Evolutionary conservation across 1,139 yeast species (phyloP).

Genomic region (Hemisphaericaspora xylofermentans): DNA sequence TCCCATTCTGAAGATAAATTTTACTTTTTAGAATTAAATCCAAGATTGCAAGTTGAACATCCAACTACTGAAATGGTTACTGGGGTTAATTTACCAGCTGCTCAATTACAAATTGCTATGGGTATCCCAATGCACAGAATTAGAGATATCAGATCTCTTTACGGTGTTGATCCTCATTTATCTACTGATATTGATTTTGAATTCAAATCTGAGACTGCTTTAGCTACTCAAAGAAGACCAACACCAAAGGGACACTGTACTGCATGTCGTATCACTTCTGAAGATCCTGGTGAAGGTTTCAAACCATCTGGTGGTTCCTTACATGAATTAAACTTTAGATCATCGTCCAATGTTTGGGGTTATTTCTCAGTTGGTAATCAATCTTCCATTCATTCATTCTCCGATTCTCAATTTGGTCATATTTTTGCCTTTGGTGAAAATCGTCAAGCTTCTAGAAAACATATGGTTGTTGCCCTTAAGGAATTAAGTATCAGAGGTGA

Average conservation of each 20-base stretch:
- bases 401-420: conserved; percentile 98
- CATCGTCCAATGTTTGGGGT: conserved; percentile 98
- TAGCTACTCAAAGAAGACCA: conserved; percentile 84
- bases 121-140: conserved; percentile 97
- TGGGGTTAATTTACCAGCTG: conserved; percentile 96
- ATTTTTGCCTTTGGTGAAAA: conserved; percentile 98
- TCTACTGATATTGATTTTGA: conserved; percentile 89
- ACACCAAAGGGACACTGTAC: conserved; percentile 97
- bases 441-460: conserved; percentile 95
- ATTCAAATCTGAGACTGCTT: conserved; percentile 70
- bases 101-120: conserved; percentile 98
- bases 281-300: conserved; percentile 99
- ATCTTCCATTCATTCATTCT: conserved; percentile 95
- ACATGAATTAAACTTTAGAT: conserved; percentile 94
- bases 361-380: conserved; percentile 95
- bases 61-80: conserved; percentile 99
- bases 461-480: conserved; percentile 97
- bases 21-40: conserved; percentile 93
- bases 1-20: conserved; percentile 92
- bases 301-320: conserved; percentile 97
- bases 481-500: conserved; percentile 97
- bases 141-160: conserved; percentile 84
- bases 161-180: conserved; percentile 95
- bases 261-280: conserved; percentile 98
- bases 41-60: conserved; percentile 98